Percentiles rank a stretch among this genome's conserved stretches.
These are phyloP conservation scores for Sphagnum magellanicum DNA, from an alignment of 228 moss, liverwort and hornwort species.

Conservation along the genomic window DNA sequence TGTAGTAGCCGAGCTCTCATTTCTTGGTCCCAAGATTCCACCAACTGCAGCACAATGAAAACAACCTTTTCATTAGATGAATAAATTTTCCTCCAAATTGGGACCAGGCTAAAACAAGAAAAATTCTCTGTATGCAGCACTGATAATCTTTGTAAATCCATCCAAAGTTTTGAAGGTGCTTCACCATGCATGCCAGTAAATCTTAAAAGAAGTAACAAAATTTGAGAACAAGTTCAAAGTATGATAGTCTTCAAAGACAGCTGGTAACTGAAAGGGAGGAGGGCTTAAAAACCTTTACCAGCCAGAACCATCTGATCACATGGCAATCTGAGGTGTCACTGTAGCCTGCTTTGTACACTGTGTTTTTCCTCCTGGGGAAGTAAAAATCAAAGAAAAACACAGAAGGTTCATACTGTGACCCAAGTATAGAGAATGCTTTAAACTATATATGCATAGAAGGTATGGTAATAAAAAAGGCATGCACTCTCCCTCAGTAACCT, in stretches of 20 bases:
- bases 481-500: too few relatives aligned
- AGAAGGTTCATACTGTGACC: neutral
- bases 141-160: too few relatives aligned
- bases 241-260: neutral
- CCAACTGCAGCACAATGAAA: constrained; percentile 42
- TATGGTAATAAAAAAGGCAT: too few relatives aligned
- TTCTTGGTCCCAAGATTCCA: constrained; percentile 99
- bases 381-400: neutral
- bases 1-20: constrained; percentile 96
- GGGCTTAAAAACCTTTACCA: constrained; percentile 31
- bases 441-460: too few relatives aligned
- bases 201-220: too few relatives aligned
- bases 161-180: too few relatives aligned
- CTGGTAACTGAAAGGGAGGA: neutral
- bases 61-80: neutral
- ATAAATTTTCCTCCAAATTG: too few relatives aligned
- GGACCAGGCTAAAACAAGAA: too few relatives aligned
- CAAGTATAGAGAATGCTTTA: neutral
- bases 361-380: constrained; percentile 78
- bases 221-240: neutral
- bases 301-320: constrained; percentile 98
- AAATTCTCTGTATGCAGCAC: too few relatives aligned
- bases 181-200: too few relatives aligned
- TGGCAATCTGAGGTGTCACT: constrained; percentile 80
- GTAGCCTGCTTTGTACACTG: constrained; percentile 96